phyloP scores from a whole-genome alignment of 805 yeast species.

The Maudiozyma saulgeensis region DNA sequence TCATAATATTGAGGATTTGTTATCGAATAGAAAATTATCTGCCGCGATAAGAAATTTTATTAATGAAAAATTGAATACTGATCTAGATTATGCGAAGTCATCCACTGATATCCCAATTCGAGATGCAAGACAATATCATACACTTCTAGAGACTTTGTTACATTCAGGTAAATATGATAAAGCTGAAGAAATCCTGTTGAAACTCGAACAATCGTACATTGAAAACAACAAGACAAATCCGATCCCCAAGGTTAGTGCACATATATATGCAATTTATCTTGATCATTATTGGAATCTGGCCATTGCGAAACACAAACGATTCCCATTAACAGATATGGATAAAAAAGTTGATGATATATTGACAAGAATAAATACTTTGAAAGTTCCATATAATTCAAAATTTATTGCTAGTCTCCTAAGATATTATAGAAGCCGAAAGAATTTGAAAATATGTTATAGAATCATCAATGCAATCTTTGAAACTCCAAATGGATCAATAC shows the following conservation, averaged over 20 bases:
- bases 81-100: not conserved
- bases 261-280: conserved; percentile 34
- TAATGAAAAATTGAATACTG: not conserved
- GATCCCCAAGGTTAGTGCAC: conserved; percentile 34
- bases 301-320: conserved; percentile 10
- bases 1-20: conserved; percentile 12
- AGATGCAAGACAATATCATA: conserved; percentile 18
- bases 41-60: conserved; percentile 5
- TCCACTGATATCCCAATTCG: not conserved
- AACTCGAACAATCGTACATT: conserved; percentile 23
- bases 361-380: conserved; percentile 20
- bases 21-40: conserved; percentile 13
- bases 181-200: conserved; percentile 28
- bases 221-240: conserved; percentile 5
- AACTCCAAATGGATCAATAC: conserved; percentile 2
- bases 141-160: conserved; percentile 21
- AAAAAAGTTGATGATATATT: conserved; percentile 1
- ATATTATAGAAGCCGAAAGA: conserved; percentile 24
- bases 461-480: conserved; percentile 27
- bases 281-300: conserved; percentile 18
- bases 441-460: conserved; percentile 26
- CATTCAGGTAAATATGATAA: conserved; percentile 15
- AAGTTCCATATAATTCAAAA: conserved; percentile 28
- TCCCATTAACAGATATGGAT: conserved; percentile 4
- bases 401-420: conserved; percentile 33